Evolutionary conservation across 192 early-diverging fungal species (phyloP), one percentile per base, ranked within the genome.

Genomic region (Coemansia sp.): DNA sequence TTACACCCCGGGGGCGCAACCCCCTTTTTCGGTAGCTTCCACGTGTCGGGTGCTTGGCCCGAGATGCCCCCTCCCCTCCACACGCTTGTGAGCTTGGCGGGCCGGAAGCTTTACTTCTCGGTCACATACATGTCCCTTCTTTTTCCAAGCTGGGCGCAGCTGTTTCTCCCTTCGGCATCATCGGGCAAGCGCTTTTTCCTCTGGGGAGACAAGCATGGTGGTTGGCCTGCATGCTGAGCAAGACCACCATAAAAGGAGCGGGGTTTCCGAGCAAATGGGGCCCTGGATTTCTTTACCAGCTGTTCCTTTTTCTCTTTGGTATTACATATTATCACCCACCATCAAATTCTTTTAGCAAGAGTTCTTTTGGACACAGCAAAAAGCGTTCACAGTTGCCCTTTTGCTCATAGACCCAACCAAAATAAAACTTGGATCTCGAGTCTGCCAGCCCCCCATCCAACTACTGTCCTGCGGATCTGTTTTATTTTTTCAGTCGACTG

Each of bases 11-110:
- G 31, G 31, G 31, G 31, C 31, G 31, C 31, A 34, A 34, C 31
- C 31, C 31, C 31, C 31, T 34, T 34, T n/a, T 23, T 7, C 53
- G n/a, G 23, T 55, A 28, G n/a, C 14, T 55, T 55, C 53, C 46
- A 60, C 59, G 42, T 60, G 59, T 60, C 6, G 59, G 53, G 53
- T 55, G 53, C 53, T 31, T 34, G 59, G 59, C 44, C 59, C 59
- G 59, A 48, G 46, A 14, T 26, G 36, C 31, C 36, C 25, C 59
- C 26, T 46, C 59, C 42, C 59, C 42, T 22, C 25, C 40, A 60
- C 42, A 60, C 28, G 25, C n/a, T 60, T 46, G 20, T 23, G n/a
- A 22, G 21, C 9, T 26, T 19, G 17, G 25, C 47, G 28, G 59
- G 28, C 28, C 59, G 59, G 59, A 46, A 19, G 59, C 59, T 47